Evolutionary conservation across 2,329 filamentous ascomycete species (phyloP).

Genomic region (Claviceps maximensis): DNA sequence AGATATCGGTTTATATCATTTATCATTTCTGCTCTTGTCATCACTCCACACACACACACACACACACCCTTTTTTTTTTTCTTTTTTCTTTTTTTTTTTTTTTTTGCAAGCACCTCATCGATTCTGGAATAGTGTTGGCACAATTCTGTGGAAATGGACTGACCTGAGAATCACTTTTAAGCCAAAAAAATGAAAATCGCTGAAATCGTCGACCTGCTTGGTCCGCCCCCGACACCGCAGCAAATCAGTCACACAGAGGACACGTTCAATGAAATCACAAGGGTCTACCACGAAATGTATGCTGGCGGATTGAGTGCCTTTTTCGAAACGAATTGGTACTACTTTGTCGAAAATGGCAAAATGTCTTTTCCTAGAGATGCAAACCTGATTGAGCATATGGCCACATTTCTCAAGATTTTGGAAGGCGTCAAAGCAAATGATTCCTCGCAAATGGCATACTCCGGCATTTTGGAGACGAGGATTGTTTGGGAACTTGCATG

Average conservation of each 20-base stretch:
- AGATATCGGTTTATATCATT: not conserved
- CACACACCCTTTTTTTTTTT: not conserved
- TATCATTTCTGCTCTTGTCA: no score
- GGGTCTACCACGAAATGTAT: slow-evolving; percentile 64
- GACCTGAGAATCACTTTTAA: slow-evolving; percentile 7
- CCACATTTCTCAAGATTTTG: slow-evolving; percentile 46
- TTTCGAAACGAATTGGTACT: slow-evolving; percentile 78
- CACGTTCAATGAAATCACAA: slow-evolving; percentile 52
- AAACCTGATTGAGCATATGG: slow-evolving; percentile 51
- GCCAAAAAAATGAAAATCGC: slow-evolving; percentile 52
- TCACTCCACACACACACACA: no score
- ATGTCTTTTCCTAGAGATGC: slow-evolving; percentile 38
- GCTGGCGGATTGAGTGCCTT: slow-evolving; percentile 60
- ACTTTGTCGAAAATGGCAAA: slow-evolving; percentile 30
- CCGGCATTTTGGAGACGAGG: slow-evolving; percentile 41
- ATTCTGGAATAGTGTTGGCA: not conserved
- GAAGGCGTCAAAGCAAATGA: slow-evolving; percentile 35
- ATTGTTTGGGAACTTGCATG: slow-evolving; percentile 48
- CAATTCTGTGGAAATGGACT: not conserved
- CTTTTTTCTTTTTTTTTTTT: not conserved
- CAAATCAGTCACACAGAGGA: slow-evolving; percentile 37
- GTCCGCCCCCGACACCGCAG: slow-evolving; percentile 43
- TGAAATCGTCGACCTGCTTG: slow-evolving; percentile 54
- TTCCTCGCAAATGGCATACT: slow-evolving; percentile 37
- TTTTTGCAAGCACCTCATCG: not conserved